A percentile compares a stretch with the other conserved stretches of the same genome.
Conservation (phyloP, 192 early-diverging fungal genomes). For the Coemansia sp. region DNA sequence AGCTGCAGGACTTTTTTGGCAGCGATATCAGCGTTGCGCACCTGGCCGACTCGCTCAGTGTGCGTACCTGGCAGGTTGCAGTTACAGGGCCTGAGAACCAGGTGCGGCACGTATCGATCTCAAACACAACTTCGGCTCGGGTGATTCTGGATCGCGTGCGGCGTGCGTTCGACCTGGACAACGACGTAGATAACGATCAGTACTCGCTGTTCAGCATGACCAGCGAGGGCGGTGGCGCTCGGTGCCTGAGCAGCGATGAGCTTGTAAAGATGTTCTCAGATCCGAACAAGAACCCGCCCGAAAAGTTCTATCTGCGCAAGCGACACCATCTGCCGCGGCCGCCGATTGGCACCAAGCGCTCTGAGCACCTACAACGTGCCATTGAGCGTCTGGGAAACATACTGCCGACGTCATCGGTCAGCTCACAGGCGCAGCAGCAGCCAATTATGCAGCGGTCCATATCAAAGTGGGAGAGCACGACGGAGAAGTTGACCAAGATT, state of each 20-base stretch:
- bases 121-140: constrained; percentile 65
- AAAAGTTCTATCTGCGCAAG: constrained; percentile 71
- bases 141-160: constrained; percentile 71
- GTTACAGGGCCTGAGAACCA: constrained; percentile 81
- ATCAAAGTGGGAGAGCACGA: constrained; percentile 44
- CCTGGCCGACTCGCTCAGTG: constrained; percentile 51
- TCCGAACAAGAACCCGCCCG: constrained; percentile 64
- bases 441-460: constrained; percentile 14
- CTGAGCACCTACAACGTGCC: constrained; percentile 45
- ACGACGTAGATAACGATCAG: constrained; percentile 61
- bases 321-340: constrained; percentile 60
- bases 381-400: constrained; percentile 48
- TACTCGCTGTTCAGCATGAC: constrained; percentile 75
- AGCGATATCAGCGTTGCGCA: constrained; percentile 49
- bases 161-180: constrained; percentile 78
- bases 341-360: constrained; percentile 39
- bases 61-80: constrained; percentile 63
- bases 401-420: constrained; percentile 11
- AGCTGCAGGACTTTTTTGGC: constrained; percentile 56
- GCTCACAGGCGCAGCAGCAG: constrained; percentile 1
- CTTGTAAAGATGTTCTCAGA: constrained; percentile 73
- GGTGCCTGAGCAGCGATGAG: constrained; percentile 74
- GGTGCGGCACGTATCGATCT: constrained; percentile 75
- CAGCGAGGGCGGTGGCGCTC: constrained; percentile 69
- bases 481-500: constrained; percentile 68